Evolutionary conservation across 768 basidiomycete species (phyloP), one percentile per base, ranked within the genome.

Genomic region (Kwoniella dejecticola): DNA sequence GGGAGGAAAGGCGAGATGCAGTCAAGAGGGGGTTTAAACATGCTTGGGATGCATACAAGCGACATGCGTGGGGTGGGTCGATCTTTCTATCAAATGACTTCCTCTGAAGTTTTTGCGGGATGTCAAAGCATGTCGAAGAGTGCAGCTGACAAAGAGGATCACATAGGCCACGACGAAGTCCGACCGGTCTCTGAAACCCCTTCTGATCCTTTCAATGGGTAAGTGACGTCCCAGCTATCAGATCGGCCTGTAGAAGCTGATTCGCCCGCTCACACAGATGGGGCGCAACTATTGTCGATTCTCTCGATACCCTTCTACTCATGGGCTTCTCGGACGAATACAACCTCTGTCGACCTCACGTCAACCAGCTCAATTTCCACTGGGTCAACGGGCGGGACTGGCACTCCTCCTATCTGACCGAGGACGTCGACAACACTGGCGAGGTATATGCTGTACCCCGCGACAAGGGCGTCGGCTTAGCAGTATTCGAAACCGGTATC

Each of bases 401-500:
- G 70, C 64, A 60, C 0, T 52, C 59, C n/a, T 66, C 71, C 3
- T 74, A 64, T 26, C 36, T 52, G 54, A 53, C 46, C 8, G 27
- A 54, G 17, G 60, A 60, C 27, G 56, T 60, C 3, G 63, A 62
- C 13, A 31, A 36, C 11, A 49, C 15, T 7, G 60, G 60, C 2
- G 53, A 57, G 19, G 36, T 59, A 4, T 71, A 60, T 45, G 50
- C 56, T 1, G 11, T 68, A 1, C 29, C 21, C 4, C 52, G 69
- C 5, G 71, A 69, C 47, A 23, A 40, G 13, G 40, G 21, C 2
- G 54, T 67, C 19, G 63, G 60, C 4, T 24, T 81, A 19, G 65
- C 76, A 2, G 66, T 77, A 3, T 82, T 82, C 60, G 81, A 82
- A 64, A 81, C 80, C 6, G 77, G 74, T 4, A 82, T 82, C 52